Conservation (phyloP, 2,329 filamentous ascomycete species). For the Cladosporium cucumerinum region DNA sequence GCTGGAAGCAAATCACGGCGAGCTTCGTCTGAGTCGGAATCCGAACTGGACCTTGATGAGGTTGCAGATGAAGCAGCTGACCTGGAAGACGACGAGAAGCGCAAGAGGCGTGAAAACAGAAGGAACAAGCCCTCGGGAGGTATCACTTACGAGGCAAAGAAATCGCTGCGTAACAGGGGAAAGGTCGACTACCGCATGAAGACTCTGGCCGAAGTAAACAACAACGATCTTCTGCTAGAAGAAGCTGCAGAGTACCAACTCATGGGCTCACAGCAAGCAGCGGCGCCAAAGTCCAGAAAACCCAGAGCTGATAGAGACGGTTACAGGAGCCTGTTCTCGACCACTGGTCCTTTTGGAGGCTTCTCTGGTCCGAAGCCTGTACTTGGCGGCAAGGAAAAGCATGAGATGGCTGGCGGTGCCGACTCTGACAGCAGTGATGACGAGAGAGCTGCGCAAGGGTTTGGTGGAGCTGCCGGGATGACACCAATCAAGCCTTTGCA, state of each 20-base stretch:
- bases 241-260: conserved; percentile 5
- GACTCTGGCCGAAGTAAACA: conserved; percentile 30
- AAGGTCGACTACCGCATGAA: conserved; percentile 80
- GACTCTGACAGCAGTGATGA: conserved; percentile 98
- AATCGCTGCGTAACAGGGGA: conserved; percentile 60
- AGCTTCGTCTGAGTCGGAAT: conserved; percentile 48
- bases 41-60: conserved; percentile 45
- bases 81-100: conserved; percentile 50
- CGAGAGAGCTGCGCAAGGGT: conserved; percentile 60
- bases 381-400: conserved; percentile 70
- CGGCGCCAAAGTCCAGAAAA: conserved; percentile 1
- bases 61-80: conserved; percentile 58
- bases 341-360: conserved; percentile 88
- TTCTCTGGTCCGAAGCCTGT: conserved; percentile 70
- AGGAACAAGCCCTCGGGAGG: conserved; percentile 17
- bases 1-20: conserved; percentile 27
- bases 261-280: conserved; percentile 12
- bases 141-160: conserved; percentile 34
- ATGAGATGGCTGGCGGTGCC: conserved; percentile 69
- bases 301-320: conserved; percentile 39
- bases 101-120: conserved; percentile 40
- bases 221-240: neutral
- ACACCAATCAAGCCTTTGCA: conserved; percentile 55
- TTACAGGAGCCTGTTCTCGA: conserved; percentile 81
- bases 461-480: conserved; percentile 63